phyloP scores from a whole-genome alignment of 73 alveolate species.

The Chromera velia region DNA sequence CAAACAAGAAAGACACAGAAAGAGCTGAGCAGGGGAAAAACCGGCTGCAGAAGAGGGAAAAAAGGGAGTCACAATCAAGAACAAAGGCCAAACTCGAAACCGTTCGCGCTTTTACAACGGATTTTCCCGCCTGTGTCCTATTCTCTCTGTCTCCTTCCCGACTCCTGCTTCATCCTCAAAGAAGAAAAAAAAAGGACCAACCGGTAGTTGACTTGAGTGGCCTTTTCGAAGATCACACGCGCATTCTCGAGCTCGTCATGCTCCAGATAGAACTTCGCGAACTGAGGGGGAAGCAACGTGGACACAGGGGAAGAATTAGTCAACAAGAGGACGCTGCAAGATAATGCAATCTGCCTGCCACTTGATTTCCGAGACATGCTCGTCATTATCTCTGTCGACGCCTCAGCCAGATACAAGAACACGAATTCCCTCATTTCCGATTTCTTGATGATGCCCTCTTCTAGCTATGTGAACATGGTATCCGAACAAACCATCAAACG shows the following conservation, averaged over 20 bases:
- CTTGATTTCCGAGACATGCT: not conserved
- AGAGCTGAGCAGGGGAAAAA: too few species aligned
- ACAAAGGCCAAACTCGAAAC: too few species aligned
- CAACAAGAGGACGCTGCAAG: not conserved
- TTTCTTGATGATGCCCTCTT: too few species aligned
- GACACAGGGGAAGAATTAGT: not conserved
- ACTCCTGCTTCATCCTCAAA: not conserved
- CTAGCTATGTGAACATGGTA: too few species aligned
- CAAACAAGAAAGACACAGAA: too few species aligned
- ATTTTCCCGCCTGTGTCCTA: not conserved
- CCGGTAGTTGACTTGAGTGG: slow-evolving; percentile 45
- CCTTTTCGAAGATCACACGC: slow-evolving; percentile 55
- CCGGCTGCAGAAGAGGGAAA: too few species aligned
- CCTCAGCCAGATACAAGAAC: not conserved
- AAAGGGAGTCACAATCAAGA: too few species aligned
- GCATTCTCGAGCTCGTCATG: slow-evolving; percentile 61
- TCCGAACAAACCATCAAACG: too few species aligned
- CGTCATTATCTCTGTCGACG: not conserved
- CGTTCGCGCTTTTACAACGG: not conserved
- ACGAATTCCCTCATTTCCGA: not conserved
- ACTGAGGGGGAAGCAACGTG: not conserved
- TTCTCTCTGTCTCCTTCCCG: not conserved
- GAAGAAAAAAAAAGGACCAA: slow-evolving; percentile 28
- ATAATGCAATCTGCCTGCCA: not conserved
- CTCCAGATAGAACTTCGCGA: slow-evolving; percentile 46